A percentile compares a stretch with the other conserved stretches of the same genome.
phyloP scores from a whole-genome alignment of 1,284 basidiomycete species.

The Phaffia rhodozyma region DNA sequence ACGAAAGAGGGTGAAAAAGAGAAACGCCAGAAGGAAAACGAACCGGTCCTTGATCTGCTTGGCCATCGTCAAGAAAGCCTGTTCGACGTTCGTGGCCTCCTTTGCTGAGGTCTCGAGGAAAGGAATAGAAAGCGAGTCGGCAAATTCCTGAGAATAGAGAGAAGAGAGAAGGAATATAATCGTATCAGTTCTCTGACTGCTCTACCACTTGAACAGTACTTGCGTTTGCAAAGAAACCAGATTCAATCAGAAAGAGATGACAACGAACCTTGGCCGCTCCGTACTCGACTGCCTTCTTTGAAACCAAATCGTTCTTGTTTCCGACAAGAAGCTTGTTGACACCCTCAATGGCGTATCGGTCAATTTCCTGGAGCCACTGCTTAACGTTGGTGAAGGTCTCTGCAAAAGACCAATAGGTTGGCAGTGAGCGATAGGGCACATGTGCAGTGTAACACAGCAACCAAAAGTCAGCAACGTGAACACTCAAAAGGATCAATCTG shows the following conservation, averaged over 20 bases:
- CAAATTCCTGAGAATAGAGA: conserved; percentile 59
- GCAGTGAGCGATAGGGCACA: not conserved
- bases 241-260: not conserved
- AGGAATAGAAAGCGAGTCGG: conserved; percentile 84
- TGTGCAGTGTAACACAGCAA: not conserved
- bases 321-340: conserved; percentile 97
- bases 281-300: conserved; percentile 99
- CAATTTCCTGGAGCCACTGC: conserved; percentile 99
- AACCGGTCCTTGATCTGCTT: conserved; percentile 91
- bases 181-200: conserved; percentile 1
- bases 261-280: conserved; percentile 75
- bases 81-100: conserved; percentile 96
- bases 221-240: not conserved
- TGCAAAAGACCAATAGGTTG: conserved; percentile 27
- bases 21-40: conserved; percentile 17
- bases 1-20: not conserved
- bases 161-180: not conserved
- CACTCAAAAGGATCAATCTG: not conserved
- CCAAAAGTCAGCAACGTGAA: not conserved
- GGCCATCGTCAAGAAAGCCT: conserved; percentile 98
- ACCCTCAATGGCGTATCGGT: conserved; percentile 96
- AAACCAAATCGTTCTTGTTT: conserved; percentile 94
- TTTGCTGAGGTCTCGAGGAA: conserved; percentile 99
- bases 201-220: conserved; percentile 5
- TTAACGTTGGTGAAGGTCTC: conserved; percentile 98